phyloP scores from a whole-genome alignment of 1,139 yeast species.

The Hemisphaericaspora xylanilytica region DNA sequence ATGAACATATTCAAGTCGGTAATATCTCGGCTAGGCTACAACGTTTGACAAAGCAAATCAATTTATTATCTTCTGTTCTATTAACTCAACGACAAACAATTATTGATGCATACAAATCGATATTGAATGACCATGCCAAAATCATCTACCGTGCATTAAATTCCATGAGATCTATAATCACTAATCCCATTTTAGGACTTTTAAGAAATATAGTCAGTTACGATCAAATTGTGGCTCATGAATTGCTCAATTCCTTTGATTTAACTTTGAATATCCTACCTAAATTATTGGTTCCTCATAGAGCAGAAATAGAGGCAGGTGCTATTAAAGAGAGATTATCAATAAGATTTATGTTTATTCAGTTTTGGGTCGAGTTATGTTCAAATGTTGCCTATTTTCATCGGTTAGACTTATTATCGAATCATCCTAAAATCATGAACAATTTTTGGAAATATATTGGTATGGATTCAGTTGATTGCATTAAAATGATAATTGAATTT shows the following conservation, averaged over 20 bases:
- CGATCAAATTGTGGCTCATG: constrained; percentile 51
- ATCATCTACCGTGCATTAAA: constrained; percentile 68
- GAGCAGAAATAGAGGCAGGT: constrained; percentile 37
- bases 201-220: constrained; percentile 52
- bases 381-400: constrained; percentile 47
- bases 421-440: constrained; percentile 56
- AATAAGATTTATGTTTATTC: constrained; percentile 56
- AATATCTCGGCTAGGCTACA: constrained; percentile 36
- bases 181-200: constrained; percentile 60
- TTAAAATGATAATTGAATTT: constrained; percentile 43
- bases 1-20: constrained; percentile 53
- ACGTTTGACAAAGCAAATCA: constrained; percentile 23
- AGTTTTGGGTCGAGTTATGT: constrained; percentile 59
- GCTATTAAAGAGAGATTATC: constrained; percentile 33
- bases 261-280: constrained; percentile 60
- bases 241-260: constrained; percentile 66
- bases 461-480: constrained; percentile 49
- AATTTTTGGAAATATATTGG: constrained; percentile 65
- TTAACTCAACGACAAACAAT: constrained; percentile 10
- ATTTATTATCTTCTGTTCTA: constrained; percentile 8
- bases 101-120: constrained; percentile 40
- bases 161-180: constrained; percentile 54
- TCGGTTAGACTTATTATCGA: constrained; percentile 61
- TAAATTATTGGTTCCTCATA: constrained; percentile 56
- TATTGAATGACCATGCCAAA: constrained; percentile 57